phyloP scores from a whole-genome alignment of 2,329 filamentous ascomycete genomes.

The Cladosporium sp. region DNA sequence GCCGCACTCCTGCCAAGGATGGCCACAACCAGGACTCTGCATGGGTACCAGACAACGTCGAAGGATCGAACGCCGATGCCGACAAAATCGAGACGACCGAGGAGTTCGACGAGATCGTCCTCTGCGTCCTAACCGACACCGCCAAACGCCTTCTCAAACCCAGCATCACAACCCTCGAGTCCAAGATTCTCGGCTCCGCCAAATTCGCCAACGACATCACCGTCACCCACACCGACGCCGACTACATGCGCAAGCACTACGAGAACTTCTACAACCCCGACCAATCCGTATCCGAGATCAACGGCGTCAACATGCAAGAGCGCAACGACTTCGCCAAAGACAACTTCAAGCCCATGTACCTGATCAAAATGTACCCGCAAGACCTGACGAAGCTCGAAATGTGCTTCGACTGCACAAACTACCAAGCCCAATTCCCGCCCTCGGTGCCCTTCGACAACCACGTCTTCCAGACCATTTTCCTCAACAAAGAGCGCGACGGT shows the following conservation, averaged over 20 bases:
- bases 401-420: constrained; percentile 71
- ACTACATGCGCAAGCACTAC: constrained; percentile 65
- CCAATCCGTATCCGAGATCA: constrained; percentile 40
- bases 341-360: constrained; percentile 61
- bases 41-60: constrained; percentile 35
- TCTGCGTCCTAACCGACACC: constrained; percentile 56
- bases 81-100: constrained; percentile 42
- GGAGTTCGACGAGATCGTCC: constrained; percentile 60
- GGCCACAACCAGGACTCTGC: constrained; percentile 43
- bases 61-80: constrained; percentile 35
- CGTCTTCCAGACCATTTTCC: constrained; percentile 66
- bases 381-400: constrained; percentile 54
- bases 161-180: constrained; percentile 58
- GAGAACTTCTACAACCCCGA: constrained; percentile 54
- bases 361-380: constrained; percentile 55
- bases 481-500: constrained; percentile 52
- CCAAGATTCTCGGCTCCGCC: constrained; percentile 63
- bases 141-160: constrained; percentile 56
- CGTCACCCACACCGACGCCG: constrained; percentile 60
- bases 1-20: constrained; percentile 39
- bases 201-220: constrained; percentile 68
- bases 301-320: constrained; percentile 37
- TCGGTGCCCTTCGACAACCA: constrained; percentile 53
- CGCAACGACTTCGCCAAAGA: constrained; percentile 44
- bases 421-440: constrained; percentile 65